A percentile compares a stretch with the other conserved stretches of the same genome.
Evolutionary conservation across 2,329 filamentous ascomycete species (phyloP).

Genomic region (Aspergillus transmontanensis): DNA sequence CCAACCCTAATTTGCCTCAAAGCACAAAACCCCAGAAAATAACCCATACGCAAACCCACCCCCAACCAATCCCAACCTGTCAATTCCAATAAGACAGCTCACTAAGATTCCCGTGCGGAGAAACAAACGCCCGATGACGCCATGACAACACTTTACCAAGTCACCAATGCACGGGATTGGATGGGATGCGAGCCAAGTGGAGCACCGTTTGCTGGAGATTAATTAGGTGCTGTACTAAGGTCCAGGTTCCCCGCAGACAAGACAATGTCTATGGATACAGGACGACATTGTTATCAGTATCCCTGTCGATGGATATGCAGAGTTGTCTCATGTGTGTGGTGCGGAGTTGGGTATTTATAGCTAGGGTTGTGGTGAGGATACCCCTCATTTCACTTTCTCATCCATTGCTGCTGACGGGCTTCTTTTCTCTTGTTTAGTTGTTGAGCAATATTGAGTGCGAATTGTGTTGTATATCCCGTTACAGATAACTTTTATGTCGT

Average conservation of each 20-base stretch:
- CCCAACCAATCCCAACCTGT: background rate
- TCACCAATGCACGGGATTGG: background rate
- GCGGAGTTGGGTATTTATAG: background rate
- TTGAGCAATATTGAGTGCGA: background rate
- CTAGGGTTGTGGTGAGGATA: background rate
- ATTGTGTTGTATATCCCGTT: background rate
- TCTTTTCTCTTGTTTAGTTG: too few relatives aligned
- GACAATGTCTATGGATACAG: background rate
- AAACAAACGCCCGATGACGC: background rate
- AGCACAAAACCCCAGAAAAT: background rate
- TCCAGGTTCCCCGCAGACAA: background rate
- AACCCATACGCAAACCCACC: background rate
- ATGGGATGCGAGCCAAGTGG: background rate
- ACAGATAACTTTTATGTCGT: too few relatives aligned
- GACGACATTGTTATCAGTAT: background rate
- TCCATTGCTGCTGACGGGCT: background rate
- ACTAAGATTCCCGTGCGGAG: background rate
- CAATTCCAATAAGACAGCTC: background rate
- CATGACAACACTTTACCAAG: background rate
- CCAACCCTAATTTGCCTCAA: background rate
- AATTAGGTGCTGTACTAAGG: background rate
- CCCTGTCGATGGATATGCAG: background rate
- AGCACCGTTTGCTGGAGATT: background rate
- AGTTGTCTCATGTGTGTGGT: background rate
- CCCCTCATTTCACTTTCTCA: background rate